Evolutionary conservation across 768 basidiomycete species (phyloP).

Genomic region (Collybia mongolica): DNA sequence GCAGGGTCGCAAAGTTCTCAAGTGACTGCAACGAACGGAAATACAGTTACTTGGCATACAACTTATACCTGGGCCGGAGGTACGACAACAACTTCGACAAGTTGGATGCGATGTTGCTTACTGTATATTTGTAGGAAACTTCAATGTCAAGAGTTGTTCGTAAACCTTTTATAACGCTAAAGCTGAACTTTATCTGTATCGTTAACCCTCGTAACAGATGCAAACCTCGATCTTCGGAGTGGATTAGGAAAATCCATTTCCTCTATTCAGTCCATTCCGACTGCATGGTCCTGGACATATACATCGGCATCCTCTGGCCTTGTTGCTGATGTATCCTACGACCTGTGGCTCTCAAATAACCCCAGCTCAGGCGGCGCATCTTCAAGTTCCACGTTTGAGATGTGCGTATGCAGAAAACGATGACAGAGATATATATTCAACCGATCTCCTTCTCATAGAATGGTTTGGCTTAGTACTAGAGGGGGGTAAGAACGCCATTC

Average conservation of each 20-base stretch:
- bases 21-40: constrained; percentile 19
- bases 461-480: constrained; percentile 32
- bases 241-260: constrained; percentile 16
- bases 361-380: constrained; percentile 14
- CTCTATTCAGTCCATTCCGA: constrained; percentile 18
- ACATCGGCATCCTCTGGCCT: constrained; percentile 18
- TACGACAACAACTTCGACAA: not conserved
- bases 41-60: constrained; percentile 20
- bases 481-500: constrained; percentile 22
- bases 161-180: not conserved
- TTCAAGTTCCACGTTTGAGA: constrained; percentile 21
- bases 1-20: constrained; percentile 22
- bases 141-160: constrained; percentile 23
- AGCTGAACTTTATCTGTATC: not conserved
- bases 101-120: not conserved
- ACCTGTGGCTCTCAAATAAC: constrained; percentile 19
- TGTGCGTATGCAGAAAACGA: constrained; percentile 15
- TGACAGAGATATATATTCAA: not conserved
- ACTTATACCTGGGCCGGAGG: constrained; percentile 22
- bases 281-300: constrained; percentile 22
- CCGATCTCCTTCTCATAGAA: constrained; percentile 14
- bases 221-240: constrained; percentile 19
- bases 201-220: constrained; percentile 7
- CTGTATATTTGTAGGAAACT: not conserved
- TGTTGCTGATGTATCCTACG: constrained; percentile 24